These are phyloP conservation scores for Stephania japonica DNA, from an alignment of 164 flowering plant genomes.

Conservation along the genomic window DNA sequence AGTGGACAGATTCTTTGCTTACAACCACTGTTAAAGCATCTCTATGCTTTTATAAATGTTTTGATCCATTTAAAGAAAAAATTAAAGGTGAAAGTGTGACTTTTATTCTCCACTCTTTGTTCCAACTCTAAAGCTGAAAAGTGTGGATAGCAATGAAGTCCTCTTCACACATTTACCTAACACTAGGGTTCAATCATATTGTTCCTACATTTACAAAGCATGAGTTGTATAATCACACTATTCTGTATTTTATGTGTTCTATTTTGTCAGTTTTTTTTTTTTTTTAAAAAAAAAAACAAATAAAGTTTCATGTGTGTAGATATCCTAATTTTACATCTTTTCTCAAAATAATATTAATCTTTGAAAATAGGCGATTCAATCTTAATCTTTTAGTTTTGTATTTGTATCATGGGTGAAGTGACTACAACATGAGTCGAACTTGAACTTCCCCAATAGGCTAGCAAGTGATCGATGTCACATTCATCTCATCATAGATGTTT, in stretches of 20 bases:
- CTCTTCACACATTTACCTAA: not conserved
- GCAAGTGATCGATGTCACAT: too few relatives aligned
- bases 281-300: too few relatives aligned
- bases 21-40: not conserved
- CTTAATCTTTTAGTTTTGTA: too few relatives aligned
- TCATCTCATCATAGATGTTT: too few relatives aligned
- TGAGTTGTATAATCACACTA: not conserved
- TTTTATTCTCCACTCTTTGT: not conserved
- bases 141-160: not conserved
- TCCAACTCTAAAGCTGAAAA: conserved; percentile 1
- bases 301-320: too few relatives aligned
- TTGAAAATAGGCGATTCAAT: too few relatives aligned
- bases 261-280: too few relatives aligned
- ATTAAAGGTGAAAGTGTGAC: not conserved
- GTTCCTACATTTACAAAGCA: not conserved
- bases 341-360: too few relatives aligned
- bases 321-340: too few relatives aligned
- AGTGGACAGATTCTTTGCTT: not conserved
- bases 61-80: not conserved
- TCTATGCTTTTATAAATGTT: not conserved
- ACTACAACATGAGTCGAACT: too few relatives aligned
- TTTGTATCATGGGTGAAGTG: too few relatives aligned
- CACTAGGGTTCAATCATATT: not conserved
- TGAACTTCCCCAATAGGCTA: too few relatives aligned
- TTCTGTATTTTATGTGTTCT: not conserved